Evolutionary conservation across 257 asterid genomes (phyloP).

Genomic region (Oldenlandia corymbosa): DNA sequence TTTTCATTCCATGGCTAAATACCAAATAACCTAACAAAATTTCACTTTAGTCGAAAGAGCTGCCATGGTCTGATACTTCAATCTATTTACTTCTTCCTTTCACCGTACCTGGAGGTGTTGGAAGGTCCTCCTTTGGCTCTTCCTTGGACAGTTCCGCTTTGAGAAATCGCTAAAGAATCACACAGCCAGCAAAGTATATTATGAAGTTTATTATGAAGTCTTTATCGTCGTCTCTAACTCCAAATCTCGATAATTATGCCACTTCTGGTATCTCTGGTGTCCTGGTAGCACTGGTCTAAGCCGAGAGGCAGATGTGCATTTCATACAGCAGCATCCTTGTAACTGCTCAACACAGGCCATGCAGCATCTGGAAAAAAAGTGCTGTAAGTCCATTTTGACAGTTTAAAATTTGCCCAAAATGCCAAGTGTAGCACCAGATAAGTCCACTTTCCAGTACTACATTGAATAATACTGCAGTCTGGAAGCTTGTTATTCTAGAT

Average conservation of each 20-base stretch:
- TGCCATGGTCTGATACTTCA: neutral
- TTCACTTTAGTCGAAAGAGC: neutral
- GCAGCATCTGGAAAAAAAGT: slow-evolving; percentile 57
- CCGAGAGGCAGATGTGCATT: slow-evolving; percentile 64
- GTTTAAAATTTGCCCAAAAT: too few relatives aligned
- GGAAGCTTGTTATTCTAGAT: neutral
- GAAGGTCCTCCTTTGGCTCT: neutral
- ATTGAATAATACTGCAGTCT: neutral
- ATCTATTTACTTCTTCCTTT: neutral
- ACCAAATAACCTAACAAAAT: neutral
- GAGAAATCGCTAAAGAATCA: neutral
- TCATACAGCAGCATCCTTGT: slow-evolving; percentile 77
- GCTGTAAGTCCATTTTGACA: too few relatives aligned
- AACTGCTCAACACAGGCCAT: slow-evolving; percentile 41
- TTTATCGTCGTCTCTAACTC: slow-evolving; percentile 40
- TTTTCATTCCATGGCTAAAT: neutral
- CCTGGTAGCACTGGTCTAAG: slow-evolving; percentile 69
- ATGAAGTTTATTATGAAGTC: neutral
- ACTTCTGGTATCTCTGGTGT: slow-evolving; percentile 72
- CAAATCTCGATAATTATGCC: slow-evolving; percentile 72
- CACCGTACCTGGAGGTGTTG: too few relatives aligned
- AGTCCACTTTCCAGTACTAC: too few relatives aligned
- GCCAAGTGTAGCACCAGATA: too few relatives aligned
- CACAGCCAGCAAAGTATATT: neutral
- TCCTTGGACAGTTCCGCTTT: neutral